Base-by-base conservation (phyloP, 768 basidiomycete genomes). In the Hortiboletus flavorubellus region DNA sequence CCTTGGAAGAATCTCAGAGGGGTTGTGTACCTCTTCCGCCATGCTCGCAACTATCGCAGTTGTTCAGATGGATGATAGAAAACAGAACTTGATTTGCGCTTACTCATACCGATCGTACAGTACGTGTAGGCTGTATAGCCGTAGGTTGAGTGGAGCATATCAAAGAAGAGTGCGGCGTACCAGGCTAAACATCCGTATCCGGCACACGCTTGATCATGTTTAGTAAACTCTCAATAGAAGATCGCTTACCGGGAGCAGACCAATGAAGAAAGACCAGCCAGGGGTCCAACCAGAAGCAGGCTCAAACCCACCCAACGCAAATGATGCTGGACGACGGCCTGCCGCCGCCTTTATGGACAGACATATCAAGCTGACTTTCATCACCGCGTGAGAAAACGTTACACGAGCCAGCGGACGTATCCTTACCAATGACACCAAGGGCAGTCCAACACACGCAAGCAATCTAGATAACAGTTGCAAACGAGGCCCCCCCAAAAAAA, bases 201-300 rank as follows among this genome's bases (percentile, higher is more conserved):
- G 2, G 14, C 21, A 37, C 50, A 42, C 34, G n/a, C 12, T 2
- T 51, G 2, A 58, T 30, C 4, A 9, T 7, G 8, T n/a, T n/a
- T n/a, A n/a, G n/a, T n/a, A n/a, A n/a, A n/a, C 21, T 18, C n/a
- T 18, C 8, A 41, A 26, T 3, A 6, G 43, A 43, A 5, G 9
- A 37, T 47, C 23, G 50, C 78, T 55, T 70, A 83, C 82, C 41
- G 80, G 82, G 23, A 84, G 73, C 21, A 85, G 62, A 33, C 85
- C 85, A 34, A 86, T 82, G 65, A 86, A 87, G 64, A 86, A 87
- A 0, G 83, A 76, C 84, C 84, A 87, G 33, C 82, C 86, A 12
- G 81, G 75, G 2, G 77, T 78, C 85, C 85, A 87, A 7, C 86
- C 86, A 0, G 85, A 82, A n/a, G 72, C 67, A n/a, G 83, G 79